Evolutionary conservation across 1,284 basidiomycete species (phyloP).

Genomic region (Sutorius eximius): DNA sequence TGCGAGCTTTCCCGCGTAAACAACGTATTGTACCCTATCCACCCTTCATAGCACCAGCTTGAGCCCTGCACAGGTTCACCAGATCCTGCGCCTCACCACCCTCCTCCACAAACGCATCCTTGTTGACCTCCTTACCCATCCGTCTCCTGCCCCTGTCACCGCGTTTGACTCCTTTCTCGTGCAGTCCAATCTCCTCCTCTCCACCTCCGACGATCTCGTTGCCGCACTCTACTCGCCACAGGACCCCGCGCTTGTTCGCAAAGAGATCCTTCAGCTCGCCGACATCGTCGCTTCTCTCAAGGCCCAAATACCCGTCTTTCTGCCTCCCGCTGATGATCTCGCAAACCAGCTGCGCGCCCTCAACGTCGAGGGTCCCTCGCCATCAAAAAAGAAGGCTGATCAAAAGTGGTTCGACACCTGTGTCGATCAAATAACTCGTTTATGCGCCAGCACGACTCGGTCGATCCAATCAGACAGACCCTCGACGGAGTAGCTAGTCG

Average conservation of each 20-base stretch:
- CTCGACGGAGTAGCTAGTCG: slow-evolving; percentile 8
- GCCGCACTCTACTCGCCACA: slow-evolving; percentile 65
- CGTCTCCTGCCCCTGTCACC: slow-evolving; percentile 27
- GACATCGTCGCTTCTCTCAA: slow-evolving; percentile 40
- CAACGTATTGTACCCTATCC: slow-evolving; percentile 42
- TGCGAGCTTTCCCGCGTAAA: slow-evolving; percentile 50
- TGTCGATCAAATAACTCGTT: slow-evolving; percentile 54
- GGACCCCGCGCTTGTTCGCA: slow-evolving; percentile 41
- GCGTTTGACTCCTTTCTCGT: slow-evolving; percentile 51
- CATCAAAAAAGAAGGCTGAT: slow-evolving; percentile 28
- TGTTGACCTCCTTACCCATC: slow-evolving; percentile 45
- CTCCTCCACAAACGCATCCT: slow-evolving; percentile 62
- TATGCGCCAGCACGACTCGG: slow-evolving; percentile 20
- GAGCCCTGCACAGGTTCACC: slow-evolving; percentile 46
- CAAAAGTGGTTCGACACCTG: slow-evolving; percentile 61
- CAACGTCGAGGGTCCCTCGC: slow-evolving; percentile 27
- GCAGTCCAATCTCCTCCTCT: slow-evolving; percentile 51
- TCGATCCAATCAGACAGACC: background rate
- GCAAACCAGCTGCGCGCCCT: slow-evolving; percentile 38
- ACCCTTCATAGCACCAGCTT: background rate
- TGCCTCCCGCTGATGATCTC: slow-evolving; percentile 28
- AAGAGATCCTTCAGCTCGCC: slow-evolving; percentile 41
- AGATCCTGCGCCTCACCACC: slow-evolving; percentile 57
- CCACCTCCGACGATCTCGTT: slow-evolving; percentile 62
- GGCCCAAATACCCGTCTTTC: slow-evolving; percentile 29